Evolutionary conservation across 495 filamentous ascomycete species (phyloP).

Genomic region (Trichocladium uniseriatum): DNA sequence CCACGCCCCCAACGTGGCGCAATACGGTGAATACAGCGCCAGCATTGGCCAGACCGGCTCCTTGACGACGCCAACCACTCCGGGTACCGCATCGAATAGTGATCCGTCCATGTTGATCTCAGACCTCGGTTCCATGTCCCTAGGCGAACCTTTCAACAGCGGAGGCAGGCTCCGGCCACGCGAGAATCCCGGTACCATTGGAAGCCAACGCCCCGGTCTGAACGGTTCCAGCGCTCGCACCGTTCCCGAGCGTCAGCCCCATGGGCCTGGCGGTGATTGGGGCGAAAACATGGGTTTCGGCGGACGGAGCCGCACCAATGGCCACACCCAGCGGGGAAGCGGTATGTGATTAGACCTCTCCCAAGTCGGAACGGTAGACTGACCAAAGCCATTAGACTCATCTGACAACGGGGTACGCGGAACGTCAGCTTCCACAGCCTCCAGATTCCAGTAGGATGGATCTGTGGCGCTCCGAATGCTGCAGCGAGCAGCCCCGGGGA

Average conservation of each 20-base stretch:
- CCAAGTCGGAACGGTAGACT: not conserved
- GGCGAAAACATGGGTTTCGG: conserved; percentile 57
- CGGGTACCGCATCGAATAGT: conserved; percentile 52
- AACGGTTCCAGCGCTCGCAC: conserved; percentile 55
- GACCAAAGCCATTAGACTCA: conserved; percentile 19
- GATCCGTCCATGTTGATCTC: conserved; percentile 50
- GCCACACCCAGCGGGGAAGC: conserved; percentile 71
- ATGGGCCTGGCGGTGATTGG: conserved; percentile 70
- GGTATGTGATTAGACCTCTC: conserved; percentile 36
- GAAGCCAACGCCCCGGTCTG: conserved; percentile 71
- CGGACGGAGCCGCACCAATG: conserved; percentile 58
- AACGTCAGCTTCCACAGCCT: conserved; percentile 14
- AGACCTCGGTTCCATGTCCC: conserved; percentile 48
- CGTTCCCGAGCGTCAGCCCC: conserved; percentile 72
- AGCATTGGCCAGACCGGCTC: conserved; percentile 32
- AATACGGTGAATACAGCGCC: conserved; percentile 38
- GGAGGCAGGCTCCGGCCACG: conserved; percentile 32
- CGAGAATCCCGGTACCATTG: conserved; percentile 62
- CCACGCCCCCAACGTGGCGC: conserved; percentile 54
- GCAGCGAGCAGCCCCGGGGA: not conserved
- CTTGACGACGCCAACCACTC: conserved; percentile 28
- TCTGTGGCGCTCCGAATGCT: not conserved
- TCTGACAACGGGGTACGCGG: conserved; percentile 26
- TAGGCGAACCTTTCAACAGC: conserved; percentile 55
- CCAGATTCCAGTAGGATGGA: conserved; percentile 24